Evolutionary conservation across 768 basidiomycete species (phyloP).

Genomic region (Boletus reticulatus): DNA sequence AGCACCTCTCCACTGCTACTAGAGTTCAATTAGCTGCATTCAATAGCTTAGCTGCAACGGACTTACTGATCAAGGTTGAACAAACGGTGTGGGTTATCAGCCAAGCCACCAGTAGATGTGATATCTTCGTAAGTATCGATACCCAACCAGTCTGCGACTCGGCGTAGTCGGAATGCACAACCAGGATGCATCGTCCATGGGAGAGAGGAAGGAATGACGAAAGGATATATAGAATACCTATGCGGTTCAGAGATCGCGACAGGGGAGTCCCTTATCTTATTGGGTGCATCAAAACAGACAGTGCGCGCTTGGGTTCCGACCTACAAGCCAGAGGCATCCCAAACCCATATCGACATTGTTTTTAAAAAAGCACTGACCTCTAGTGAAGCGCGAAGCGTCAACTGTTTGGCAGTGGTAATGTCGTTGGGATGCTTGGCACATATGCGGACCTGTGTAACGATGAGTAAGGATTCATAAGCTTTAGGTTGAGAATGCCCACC

Average conservation of each 20-base stretch:
- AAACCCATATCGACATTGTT: conserved; percentile 3
- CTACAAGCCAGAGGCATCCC: conserved; percentile 8
- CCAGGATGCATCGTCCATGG: conserved; percentile 46
- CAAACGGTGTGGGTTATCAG: conserved; percentile 33
- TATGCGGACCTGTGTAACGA: conserved; percentile 47
- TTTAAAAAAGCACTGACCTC: conserved; percentile 40
- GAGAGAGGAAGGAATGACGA: conserved; percentile 47
- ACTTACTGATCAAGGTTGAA: conserved; percentile 38
- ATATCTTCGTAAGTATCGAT: conserved; percentile 34
- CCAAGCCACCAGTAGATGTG: conserved; percentile 38
- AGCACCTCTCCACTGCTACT: conserved; percentile 19
- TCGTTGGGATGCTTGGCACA: conserved; percentile 45
- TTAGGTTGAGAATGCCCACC: conserved; percentile 32
- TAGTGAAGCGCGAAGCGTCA: conserved; percentile 49
- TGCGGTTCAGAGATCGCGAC: conserved; percentile 32
- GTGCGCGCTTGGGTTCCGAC: conserved; percentile 13
- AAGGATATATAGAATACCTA: conserved; percentile 68
- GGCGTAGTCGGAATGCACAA: conserved; percentile 56
- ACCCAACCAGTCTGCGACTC: conserved; percentile 60
- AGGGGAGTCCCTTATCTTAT: conserved; percentile 23
- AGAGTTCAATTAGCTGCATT: conserved; percentile 7
- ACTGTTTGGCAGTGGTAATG: conserved; percentile 46
- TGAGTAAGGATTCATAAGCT: neutral
- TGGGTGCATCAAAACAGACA: conserved; percentile 33
- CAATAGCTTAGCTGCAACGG: neutral